Percentiles rank a stretch among this genome's conserved stretches.
These are phyloP conservation scores for Dentipellis fragilis DNA, from an alignment of 768 basidiomycete genomes.

Conservation along the genomic window DNA sequence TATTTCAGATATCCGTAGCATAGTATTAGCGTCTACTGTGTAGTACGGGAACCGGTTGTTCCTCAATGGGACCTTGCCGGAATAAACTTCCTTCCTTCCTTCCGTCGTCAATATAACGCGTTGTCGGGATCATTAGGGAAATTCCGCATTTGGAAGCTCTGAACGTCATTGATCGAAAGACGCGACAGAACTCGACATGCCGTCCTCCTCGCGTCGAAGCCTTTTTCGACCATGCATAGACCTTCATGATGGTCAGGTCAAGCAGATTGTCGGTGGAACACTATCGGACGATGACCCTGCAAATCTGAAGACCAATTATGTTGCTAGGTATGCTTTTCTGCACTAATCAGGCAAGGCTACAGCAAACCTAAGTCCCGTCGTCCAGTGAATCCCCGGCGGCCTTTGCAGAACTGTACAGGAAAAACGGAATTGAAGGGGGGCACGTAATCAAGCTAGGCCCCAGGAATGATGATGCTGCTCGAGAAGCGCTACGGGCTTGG, in stretches of 20 bases:
- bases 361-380: conserved; percentile 8
- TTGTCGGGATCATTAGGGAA: too few species aligned
- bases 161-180: neutral
- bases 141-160: too few species aligned
- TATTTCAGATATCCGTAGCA: too few species aligned
- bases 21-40: too few species aligned
- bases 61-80: too few species aligned
- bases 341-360: neutral
- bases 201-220: conserved; percentile 22
- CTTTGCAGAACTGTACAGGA: conserved; percentile 71
- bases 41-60: too few species aligned
- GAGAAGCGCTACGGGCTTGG: conserved; percentile 77
- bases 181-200: neutral
- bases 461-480: conserved; percentile 84
- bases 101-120: too few species aligned
- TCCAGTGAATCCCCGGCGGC: conserved; percentile 65
- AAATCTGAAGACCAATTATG: conserved; percentile 77
- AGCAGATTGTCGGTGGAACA: conserved; percentile 96
- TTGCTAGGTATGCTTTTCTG: conserved; percentile 50
- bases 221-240: conserved; percentile 93
- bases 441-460: conserved; percentile 96
- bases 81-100: too few species aligned
- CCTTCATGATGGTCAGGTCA: conserved; percentile 90
- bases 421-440: conserved; percentile 65
- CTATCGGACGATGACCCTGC: conserved; percentile 59